Percentiles rank a stretch among this genome's conserved stretches.
Evolutionary conservation across 257 asterid genomes (phyloP).

Genomic region (Jasminum sambac): DNA sequence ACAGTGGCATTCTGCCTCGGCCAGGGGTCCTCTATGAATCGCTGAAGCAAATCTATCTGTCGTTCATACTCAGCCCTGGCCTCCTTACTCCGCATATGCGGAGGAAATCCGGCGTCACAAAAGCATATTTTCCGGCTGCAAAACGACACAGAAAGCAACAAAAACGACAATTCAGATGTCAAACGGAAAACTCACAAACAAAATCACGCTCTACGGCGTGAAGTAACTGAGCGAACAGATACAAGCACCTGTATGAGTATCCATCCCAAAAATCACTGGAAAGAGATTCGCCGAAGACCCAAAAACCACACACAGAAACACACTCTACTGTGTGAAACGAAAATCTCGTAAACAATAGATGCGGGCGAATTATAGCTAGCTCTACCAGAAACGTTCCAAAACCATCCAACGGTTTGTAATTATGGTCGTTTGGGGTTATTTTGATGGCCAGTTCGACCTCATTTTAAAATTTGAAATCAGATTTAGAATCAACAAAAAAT

Average conservation of each 20-base stretch:
- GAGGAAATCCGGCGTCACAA: slow-evolving; percentile 76
- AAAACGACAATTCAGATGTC: slow-evolving; percentile 32
- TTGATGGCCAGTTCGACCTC: too few species aligned
- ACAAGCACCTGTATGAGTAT: not conserved
- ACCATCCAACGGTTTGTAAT: too few species aligned
- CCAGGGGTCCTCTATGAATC: slow-evolving; percentile 87
- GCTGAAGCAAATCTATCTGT: slow-evolving; percentile 69
- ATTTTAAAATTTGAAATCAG: too few species aligned
- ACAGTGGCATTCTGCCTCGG: slow-evolving; percentile 64
- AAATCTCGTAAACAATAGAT: slow-evolving; percentile 13
- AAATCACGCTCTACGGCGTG: not conserved
- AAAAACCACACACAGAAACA: slow-evolving; percentile 27
- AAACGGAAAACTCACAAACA: slow-evolving; percentile 4
- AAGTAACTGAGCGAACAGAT: not conserved
- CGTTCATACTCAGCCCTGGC: slow-evolving; percentile 57
- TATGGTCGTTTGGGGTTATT: too few species aligned
- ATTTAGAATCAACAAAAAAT: too few species aligned
- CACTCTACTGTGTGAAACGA: slow-evolving; percentile 30
- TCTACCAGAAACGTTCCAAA: too few species aligned
- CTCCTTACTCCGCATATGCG: slow-evolving; percentile 55
- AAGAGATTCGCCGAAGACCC: not conserved
- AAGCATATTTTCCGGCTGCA: slow-evolving; percentile 89
- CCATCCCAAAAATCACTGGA: not conserved
- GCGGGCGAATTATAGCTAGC: slow-evolving; percentile 21
- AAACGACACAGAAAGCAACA: slow-evolving; percentile 30